Evolutionary conservation across 2,329 filamentous ascomycete species (phyloP), one percentile per base, ranked within the genome.

Genomic region (Cordyceps pruinosa): DNA sequence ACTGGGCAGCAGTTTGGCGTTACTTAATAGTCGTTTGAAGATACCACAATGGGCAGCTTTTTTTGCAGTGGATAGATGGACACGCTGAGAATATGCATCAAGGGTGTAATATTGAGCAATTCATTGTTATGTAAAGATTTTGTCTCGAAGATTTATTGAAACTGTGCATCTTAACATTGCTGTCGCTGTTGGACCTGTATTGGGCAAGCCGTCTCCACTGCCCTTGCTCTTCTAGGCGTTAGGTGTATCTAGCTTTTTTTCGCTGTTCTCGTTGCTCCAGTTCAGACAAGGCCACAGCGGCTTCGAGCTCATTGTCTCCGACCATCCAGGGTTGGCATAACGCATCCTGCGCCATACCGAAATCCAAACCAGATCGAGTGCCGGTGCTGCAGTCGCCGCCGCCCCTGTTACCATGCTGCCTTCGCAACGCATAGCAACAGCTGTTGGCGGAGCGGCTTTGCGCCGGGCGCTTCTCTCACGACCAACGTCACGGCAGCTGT

Each of bases 41-140:
- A 54, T 54, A 54, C 51, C 51, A 54, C 30, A 45, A 53, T 39
- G 15, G 34, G 39, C 39, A 54, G 19, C 19, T 45, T 34, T 44
- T 7, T 45, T 45, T 9, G 17, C 5, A 52, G n/a, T 13, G 35
- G 26, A 42, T 5, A 21, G 28, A 53, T 49, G 4, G 15, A 35
- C 8, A 35, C 34, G 34, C 15, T 4, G 8, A 13, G 4, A 12
- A 35, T 12, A n/a, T n/a, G n/a, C n/a, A n/a, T n/a, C n/a, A n/a
- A n/a, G n/a, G n/a, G n/a, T n/a, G n/a, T n/a, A n/a, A n/a, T n/a
- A n/a, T n/a, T n/a, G n/a, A n/a, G n/a, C n/a, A n/a, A n/a, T n/a
- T n/a, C n/a, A n/a, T n/a, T n/a, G n/a, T n/a, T n/a, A n/a, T n/a
- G n/a, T n/a, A n/a, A n/a, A n/a, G n/a, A n/a, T n/a, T n/a, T n/a